Base-by-base conservation (phyloP, 116 monocot species). In the Posidonia oceanica region DNA sequence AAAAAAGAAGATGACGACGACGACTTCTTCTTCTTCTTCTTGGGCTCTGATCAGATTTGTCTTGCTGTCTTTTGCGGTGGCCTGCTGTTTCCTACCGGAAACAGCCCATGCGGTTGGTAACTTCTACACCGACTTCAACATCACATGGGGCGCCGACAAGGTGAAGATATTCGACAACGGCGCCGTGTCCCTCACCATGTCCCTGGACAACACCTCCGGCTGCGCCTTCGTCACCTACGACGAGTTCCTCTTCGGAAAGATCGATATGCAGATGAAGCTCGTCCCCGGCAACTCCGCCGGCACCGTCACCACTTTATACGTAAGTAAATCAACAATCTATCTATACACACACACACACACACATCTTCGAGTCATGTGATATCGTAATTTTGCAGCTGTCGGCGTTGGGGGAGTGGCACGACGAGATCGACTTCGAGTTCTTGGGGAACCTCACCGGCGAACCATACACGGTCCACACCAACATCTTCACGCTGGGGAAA, bases 391-490 rank as follows among this genome's bases (percentile, higher is more conserved):
- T 48, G 52, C 66, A 74, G 74, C 36, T 75, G 53, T 69, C 69
- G 69, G 42, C 75, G 44, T 41, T 61, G 61, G 69, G 69, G 12
- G 60, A 36, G 11, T 39, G 36, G 14, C 75, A 75, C 75, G 75
- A 75, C 69, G 75, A 75, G 69, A 62, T 75, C 16, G 75, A 75
- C 70, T 76, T 70, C 70, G 76, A 76, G 63, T 76, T 76, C 70
- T 60, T 76, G 63, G 76, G 76, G 41, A 76, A 76, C 63, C 21
- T 70, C 22, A 76, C 20, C 63, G 76, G 76, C 1, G 16, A 76
- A 6, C 76, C 76, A 4, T 70, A 70, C 54, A 70, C 54, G 7
- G 36, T 76, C 53, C 76, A 76, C 76, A 76, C 76, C 54, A 76
- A 76, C 44, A 54, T 76, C 62, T 76, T 69, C 76, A 17, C 63